phyloP scores from a whole-genome alignment of 208 protist species.

The Angomonas desouzai region DNA sequence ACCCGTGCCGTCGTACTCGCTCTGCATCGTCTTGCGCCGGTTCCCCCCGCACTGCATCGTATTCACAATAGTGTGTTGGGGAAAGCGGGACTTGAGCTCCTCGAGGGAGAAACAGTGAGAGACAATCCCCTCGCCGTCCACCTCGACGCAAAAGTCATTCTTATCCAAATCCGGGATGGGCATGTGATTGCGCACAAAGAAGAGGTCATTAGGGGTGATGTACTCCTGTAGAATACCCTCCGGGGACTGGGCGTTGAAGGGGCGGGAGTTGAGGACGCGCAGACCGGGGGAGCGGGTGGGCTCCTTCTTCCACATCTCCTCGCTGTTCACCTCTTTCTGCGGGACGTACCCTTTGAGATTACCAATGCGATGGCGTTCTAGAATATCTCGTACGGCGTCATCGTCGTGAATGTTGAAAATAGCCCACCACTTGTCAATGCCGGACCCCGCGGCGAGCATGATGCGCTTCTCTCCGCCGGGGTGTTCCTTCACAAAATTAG shows the following conservation, averaged over 20 bases:
- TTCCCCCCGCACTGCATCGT: constrained; percentile 83
- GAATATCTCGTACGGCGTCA: constrained; percentile 34
- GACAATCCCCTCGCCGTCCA: constrained; percentile 31
- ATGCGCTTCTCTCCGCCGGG: constrained; percentile 78
- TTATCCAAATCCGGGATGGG: constrained; percentile 52
- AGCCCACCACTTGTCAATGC: constrained; percentile 76
- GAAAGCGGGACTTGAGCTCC: constrained; percentile 46
- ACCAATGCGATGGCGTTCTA: constrained; percentile 32
- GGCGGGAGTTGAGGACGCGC: constrained; percentile 32
- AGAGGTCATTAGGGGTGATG: constrained; percentile 72
- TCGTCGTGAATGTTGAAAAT: constrained; percentile 59
- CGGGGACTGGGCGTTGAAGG: constrained; percentile 66
- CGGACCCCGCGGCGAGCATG: constrained; percentile 58
- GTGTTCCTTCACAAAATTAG: constrained; percentile 63
- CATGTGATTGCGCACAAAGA: constrained; percentile 80
- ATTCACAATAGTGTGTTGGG: constrained; percentile 25
- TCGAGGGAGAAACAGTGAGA: constrained; percentile 44
- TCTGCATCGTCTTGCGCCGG: constrained; percentile 44
- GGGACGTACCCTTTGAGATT: constrained; percentile 35
- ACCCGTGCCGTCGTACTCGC: constrained; percentile 7
- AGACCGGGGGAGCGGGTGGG: constrained; percentile 31
- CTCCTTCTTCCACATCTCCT: constrained; percentile 34
- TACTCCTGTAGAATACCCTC: constrained; percentile 31
- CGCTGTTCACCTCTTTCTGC: constrained; percentile 10
- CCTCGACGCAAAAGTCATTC: constrained; percentile 28